phyloP scores from a whole-genome alignment of 495 filamentous ascomycete species.

The Chaetomium cochliodes region DNA sequence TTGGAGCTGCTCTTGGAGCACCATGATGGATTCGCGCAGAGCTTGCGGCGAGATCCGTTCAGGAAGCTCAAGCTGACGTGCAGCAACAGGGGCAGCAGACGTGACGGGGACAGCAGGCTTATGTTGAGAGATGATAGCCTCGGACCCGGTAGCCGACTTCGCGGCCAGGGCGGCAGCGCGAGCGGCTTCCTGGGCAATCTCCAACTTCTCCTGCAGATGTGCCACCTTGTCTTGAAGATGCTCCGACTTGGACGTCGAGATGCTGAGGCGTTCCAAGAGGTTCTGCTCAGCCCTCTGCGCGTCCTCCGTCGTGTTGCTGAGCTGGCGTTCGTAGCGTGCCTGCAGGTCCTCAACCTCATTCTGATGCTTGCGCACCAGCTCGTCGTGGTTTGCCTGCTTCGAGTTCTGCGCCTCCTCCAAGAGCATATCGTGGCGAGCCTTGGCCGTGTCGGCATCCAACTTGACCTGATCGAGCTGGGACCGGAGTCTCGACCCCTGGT shows the following conservation, averaged over 20 bases:
- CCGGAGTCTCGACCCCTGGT: slow-evolving; percentile 64
- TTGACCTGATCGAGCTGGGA: slow-evolving; percentile 67
- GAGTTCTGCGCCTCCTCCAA: slow-evolving; percentile 70
- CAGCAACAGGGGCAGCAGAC: slow-evolving; percentile 21
- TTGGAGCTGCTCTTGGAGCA: slow-evolving; percentile 93
- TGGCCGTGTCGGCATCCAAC: slow-evolving; percentile 70
- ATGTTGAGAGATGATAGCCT: slow-evolving; percentile 27
- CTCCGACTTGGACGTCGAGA: slow-evolving; percentile 75
- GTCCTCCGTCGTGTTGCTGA: slow-evolving; percentile 70
- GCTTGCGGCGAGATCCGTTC: slow-evolving; percentile 92
- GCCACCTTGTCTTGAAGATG: slow-evolving; percentile 77
- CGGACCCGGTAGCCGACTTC: slow-evolving; percentile 55
- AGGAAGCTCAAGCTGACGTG: slow-evolving; percentile 53
- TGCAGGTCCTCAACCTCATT: slow-evolving; percentile 64
- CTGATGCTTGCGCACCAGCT: slow-evolving; percentile 68
- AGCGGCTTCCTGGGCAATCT: slow-evolving; percentile 87
- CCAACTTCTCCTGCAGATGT: slow-evolving; percentile 80
- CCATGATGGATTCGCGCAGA: slow-evolving; percentile 90
- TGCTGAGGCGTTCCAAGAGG: slow-evolving; percentile 65
- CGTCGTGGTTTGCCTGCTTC: slow-evolving; percentile 63
- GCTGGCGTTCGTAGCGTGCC: slow-evolving; percentile 68
- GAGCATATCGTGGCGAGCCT: slow-evolving; percentile 69
- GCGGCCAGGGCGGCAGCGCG: slow-evolving; percentile 82
- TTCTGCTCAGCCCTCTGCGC: slow-evolving; percentile 66
- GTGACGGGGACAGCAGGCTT: slow-evolving; percentile 23